These are phyloP conservation scores for Seminavis robusta DNA, from an alignment of 108 stramenopile genomes.

Conservation along the genomic window DNA sequence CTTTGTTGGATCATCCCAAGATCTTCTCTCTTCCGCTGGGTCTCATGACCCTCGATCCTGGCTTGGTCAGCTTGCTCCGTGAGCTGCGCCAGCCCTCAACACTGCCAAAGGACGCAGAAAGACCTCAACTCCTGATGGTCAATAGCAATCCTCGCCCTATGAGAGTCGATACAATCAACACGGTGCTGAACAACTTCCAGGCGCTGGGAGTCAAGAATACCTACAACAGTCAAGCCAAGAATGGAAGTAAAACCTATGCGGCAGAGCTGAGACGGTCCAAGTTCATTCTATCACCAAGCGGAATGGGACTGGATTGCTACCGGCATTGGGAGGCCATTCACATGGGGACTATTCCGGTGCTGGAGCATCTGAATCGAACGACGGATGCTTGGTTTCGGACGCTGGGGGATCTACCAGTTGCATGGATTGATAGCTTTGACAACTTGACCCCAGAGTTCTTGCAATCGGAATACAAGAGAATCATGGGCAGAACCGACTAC, in stretches of 20 bases:
- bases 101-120: not conserved
- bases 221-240: no score
- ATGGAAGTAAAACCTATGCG: no score
- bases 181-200: conserved; percentile 38
- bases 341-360: conserved; percentile 43
- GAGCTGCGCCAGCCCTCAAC: not conserved
- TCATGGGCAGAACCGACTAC: no score
- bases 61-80: no score
- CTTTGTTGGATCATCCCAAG: conserved; percentile 47
- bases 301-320: conserved; percentile 54
- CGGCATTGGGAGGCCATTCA: conserved; percentile 43
- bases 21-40: conserved; percentile 49
- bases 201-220: conserved; percentile 10
- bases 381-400: no score
- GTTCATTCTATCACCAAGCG: conserved; percentile 49
- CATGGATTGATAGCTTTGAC: no score
- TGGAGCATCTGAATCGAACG: no score
- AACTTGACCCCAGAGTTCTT: no score
- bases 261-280: conserved; percentile 25
- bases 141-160: conserved; percentile 12
- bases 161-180: conserved; percentile 12
- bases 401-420: no score
- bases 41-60: not conserved
- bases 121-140: conserved; percentile 36
- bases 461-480: no score